Conservation (phyloP, 306 rosid genomes). For the Corylus heterophylla region DNA sequence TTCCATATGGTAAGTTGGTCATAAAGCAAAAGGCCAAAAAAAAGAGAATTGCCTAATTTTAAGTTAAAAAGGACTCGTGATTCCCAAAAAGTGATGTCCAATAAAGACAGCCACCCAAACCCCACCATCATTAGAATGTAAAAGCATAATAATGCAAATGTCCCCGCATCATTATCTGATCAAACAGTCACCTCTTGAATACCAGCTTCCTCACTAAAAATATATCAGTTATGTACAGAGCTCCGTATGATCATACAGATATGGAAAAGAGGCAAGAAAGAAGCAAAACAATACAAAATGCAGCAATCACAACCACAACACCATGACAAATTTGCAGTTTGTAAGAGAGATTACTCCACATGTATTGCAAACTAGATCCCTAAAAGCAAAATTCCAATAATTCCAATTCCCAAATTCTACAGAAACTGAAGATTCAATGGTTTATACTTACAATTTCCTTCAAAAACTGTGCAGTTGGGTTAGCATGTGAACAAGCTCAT, state of each 20-base stretch:
- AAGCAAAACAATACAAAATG: neutral
- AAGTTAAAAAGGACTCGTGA: constrained; percentile 25
- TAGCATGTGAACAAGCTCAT: constrained; percentile 97
- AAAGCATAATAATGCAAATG: constrained; percentile 35
- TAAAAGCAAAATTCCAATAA: constrained; percentile 24
- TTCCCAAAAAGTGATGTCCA: constrained; percentile 21
- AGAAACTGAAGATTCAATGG: constrained; percentile 28
- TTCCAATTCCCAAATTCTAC: constrained; percentile 24
- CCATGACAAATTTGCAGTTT: neutral
- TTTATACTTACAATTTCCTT: constrained; percentile 33
- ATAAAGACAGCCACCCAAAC: constrained; percentile 28
- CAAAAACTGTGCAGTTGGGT: constrained; percentile 97
- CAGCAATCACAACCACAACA: constrained; percentile 3
- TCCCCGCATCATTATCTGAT: constrained; percentile 17
- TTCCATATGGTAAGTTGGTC: neutral
- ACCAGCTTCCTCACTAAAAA: constrained; percentile 20
- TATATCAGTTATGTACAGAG: constrained; percentile 12
- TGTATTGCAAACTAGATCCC: constrained; percentile 11
- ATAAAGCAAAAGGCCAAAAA: neutral
- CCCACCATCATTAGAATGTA: constrained; percentile 39
- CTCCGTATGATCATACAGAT: neutral
- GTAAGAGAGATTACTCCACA: neutral
- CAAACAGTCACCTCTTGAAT: constrained; percentile 5
- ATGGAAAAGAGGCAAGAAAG: neutral
- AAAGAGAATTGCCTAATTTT: constrained; percentile 9